A percentile compares a stretch with the other conserved stretches of the same genome.
These are phyloP conservation scores for Rhododendron williamsianum DNA, from an alignment of 148 eudicot genomes.

Conservation along the genomic window DNA sequence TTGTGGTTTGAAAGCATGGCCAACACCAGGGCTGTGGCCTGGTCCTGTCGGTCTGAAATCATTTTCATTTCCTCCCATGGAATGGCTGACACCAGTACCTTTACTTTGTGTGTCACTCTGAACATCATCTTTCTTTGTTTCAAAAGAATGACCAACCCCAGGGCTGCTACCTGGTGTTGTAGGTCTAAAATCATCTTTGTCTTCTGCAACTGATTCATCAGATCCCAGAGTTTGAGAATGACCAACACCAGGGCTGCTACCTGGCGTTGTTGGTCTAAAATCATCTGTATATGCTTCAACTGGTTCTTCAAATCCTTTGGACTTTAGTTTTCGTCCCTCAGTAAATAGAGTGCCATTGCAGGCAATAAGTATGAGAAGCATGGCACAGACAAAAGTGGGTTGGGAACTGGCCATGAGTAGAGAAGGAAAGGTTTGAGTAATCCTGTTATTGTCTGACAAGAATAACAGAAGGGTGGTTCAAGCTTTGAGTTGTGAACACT, in stretches of 20 bases:
- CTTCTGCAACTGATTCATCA: background rate
- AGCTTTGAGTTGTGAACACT: slow-evolving; percentile 5
- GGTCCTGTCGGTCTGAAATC: slow-evolving; percentile 1
- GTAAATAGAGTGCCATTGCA: slow-evolving; percentile 13
- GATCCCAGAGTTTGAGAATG: slow-evolving; percentile 17
- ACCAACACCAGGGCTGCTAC: slow-evolving; percentile 57
- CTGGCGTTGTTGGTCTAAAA: slow-evolving; percentile 44
- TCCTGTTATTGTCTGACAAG: background rate
- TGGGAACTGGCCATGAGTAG: slow-evolving; percentile 24
- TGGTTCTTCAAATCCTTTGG: slow-evolving; percentile 9
- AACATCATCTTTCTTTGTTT: slow-evolving; percentile 24
- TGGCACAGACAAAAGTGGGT: slow-evolving; percentile 5
- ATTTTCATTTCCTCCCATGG: slow-evolving; percentile 1
- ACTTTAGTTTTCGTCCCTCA: slow-evolving; percentile 31
- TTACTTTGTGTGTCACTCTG: background rate
- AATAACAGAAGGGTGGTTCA: background rate
- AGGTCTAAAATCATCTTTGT: slow-evolving; percentile 7
- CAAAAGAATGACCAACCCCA: slow-evolving; percentile 9
- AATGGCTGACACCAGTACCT: background rate
- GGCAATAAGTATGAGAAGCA: slow-evolving; percentile 17
- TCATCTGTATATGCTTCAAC: slow-evolving; percentile 8
- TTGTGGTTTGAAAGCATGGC: slow-evolving; percentile 31
- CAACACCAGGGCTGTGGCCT: slow-evolving; percentile 60
- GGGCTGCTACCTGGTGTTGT: slow-evolving; percentile 9
- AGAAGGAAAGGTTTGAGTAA: background rate